Base-by-base conservation (phyloP, 192 early-diverging fungal genomes). In the Spinellus fusiger region DNA sequence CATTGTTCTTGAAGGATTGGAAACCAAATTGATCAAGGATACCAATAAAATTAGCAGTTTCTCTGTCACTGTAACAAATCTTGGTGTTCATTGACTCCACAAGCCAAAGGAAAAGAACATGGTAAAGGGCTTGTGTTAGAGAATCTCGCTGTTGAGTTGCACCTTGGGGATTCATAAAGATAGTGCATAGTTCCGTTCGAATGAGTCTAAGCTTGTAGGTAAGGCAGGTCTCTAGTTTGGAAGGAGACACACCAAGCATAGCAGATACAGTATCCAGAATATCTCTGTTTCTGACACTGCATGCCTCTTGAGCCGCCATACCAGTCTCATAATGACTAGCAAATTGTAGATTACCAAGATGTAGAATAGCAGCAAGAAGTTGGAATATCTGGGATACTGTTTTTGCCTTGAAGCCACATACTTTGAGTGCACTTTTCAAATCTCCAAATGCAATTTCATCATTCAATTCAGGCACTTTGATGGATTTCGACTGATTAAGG, bases 1-100 rank as follows among this genome's bases (percentile, higher is more conserved):
- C 75, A 20, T 80, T 77, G 62, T 77, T 73, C 50, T 69, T 49
- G 29, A 71, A 65, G 44, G 80, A 77, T 61, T 89, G 78, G 73
- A 91, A 88, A 10, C 90, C 89, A 18, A 80, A 69, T 54, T 89
- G 79, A 73, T 95, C 93, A 5, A 91, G 73, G 10, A 93, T 71
- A 10, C 89, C 93, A 50, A 98, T 82, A 73, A 93, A 95, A 61
- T 91, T 93, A 52, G 80, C 83, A 6, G 80, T 83, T 47, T 78
- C 70, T 18, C 60, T 31, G 40, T 90, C 83, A 23, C 79, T 74
- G 49, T 85, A 79, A 66, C 87, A 90, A 20, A 96, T 71, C 22
- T 86, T 84, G 25, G 79, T 78, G 78, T 98, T 98, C 63, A 96
- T 84, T 59, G 88, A 86, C 69, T 96, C 94, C 7, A 94, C 80